A percentile compares a stretch with the other conserved stretches of the same genome.
These are phyloP conservation scores for Penicillium odoratum DNA, from an alignment of 495 filamentous ascomycete genomes.

Conservation along the genomic window DNA sequence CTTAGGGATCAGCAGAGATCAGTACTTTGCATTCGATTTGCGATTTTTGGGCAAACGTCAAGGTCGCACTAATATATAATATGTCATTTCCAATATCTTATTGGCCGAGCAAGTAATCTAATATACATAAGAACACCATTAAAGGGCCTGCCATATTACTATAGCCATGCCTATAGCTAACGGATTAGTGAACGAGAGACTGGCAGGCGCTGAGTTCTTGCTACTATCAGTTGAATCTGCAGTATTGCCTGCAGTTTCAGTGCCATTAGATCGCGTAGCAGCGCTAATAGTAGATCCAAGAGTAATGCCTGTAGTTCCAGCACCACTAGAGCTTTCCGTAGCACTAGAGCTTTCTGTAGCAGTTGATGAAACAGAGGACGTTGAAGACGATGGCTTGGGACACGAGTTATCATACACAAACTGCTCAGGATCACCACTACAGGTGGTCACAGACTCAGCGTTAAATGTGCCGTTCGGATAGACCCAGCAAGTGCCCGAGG, in stretches of 20 bases:
- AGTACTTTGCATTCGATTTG: no score
- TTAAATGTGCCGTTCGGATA: conserved; percentile 28
- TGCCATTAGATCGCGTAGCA: conserved; percentile 11
- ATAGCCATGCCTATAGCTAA: conserved; percentile 20
- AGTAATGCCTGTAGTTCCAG: conserved; percentile 14
- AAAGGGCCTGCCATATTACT: conserved; percentile 20
- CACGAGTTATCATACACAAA: conserved; percentile 26
- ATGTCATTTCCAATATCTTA: no score
- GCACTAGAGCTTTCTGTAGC: conserved; percentile 11
- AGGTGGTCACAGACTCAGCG: conserved; percentile 18
- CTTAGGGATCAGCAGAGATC: no score
- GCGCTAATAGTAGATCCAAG: conserved; percentile 11
- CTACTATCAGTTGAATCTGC: conserved; percentile 14
- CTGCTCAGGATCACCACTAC: conserved; percentile 20
- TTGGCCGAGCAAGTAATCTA: not conserved
- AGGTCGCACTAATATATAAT: no score
- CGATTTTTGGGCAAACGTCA: no score
- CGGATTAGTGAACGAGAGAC: conserved; percentile 18
- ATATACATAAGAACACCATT: conserved; percentile 6
- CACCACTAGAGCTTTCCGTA: conserved; percentile 11
- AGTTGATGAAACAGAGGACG: conserved; percentile 20
- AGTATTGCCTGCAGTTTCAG: conserved; percentile 13
- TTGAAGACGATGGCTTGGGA: conserved; percentile 24
- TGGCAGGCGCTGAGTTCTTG: conserved; percentile 23
- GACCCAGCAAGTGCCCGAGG: conserved; percentile 24